Evolutionary conservation across 805 yeast genomes (phyloP).

Genomic region (Myxozyma melibiosi): DNA sequence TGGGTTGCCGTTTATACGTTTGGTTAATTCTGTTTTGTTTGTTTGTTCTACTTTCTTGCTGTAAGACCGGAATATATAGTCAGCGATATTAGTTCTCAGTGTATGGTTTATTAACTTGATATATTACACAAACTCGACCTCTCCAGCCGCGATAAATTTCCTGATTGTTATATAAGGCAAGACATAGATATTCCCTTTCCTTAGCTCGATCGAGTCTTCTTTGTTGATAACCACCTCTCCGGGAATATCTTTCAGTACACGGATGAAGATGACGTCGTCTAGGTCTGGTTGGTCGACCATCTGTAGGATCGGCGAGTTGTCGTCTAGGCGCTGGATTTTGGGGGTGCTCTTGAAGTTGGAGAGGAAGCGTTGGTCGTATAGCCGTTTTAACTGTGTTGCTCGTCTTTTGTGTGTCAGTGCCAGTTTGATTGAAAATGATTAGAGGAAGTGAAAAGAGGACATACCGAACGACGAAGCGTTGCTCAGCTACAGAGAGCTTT

Average conservation of each 20-base stretch:
- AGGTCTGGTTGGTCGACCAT: constrained; percentile 84
- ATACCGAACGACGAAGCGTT: constrained; percentile 59
- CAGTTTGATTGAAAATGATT: background rate
- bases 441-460: constrained; percentile 23
- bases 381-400: constrained; percentile 45
- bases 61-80: background rate
- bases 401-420: constrained; percentile 4
- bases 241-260: constrained; percentile 48
- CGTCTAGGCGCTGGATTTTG: constrained; percentile 71
- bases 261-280: constrained; percentile 74
- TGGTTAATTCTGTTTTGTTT: background rate
- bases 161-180: constrained; percentile 63
- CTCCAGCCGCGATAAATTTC: constrained; percentile 46
- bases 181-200: constrained; percentile 70
- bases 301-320: constrained; percentile 61
- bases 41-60: background rate
- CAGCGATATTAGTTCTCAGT: too few relatives aligned
- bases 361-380: constrained; percentile 70
- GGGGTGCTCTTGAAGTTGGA: constrained; percentile 70
- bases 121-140: constrained; percentile 20
- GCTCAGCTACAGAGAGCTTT: constrained; percentile 61
- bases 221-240: constrained; percentile 53
- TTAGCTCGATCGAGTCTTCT: constrained; percentile 54
- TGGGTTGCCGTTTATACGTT: background rate
- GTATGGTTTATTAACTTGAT: background rate